Evolutionary conservation across 352 stramenopile species (phyloP), one percentile per base, ranked within the genome.

Genomic region (Phytopythium helicoides): DNA sequence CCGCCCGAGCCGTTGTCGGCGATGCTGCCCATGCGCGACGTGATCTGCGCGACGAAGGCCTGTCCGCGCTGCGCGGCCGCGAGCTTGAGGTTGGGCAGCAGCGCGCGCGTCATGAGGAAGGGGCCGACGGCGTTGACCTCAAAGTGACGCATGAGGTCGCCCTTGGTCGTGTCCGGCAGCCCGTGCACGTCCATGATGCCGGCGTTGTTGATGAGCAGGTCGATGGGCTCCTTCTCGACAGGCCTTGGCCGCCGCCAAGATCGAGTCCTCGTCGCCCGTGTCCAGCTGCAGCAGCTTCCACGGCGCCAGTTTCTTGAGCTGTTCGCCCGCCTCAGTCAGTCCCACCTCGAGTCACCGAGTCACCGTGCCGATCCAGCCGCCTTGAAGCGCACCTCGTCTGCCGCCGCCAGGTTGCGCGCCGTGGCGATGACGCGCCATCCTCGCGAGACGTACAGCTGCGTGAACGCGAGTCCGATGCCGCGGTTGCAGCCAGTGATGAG

Each of bases 161-260:
- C 68, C 48, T 87, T 86, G 26, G 74, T 84, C 15, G 73, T 73
- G 5, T 58, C 61, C 23, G 55, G 34, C 11, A 87, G 35, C n/a
- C 49, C 47, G 11, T 61, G 50, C 14, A 51, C 41, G 16, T 63
- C 54, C 15, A 54, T 47, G 38, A 89, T 67, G 18, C 82, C 82
- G 12, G 69, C 64, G 59, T 89, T 91, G 57, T 93, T 93, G 46
- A 93, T 86, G 12, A 93, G 61, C 23, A 93, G 52, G 39, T 91
- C 72, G 21, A 91, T 64, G 1, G 66, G 46, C 38, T 68, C 65
- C 25, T 58, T 56, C 23, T 80, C 52, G 6, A 89, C 49, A n/a
- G 0, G 59, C 34, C 58, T 71, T 68, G 12, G 73, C 73, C 12
- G 69, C 64, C 1, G 28, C 18, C 26, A 75, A 25, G 21, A 89